A percentile compares a stretch with the other conserved stretches of the same genome.
phyloP scores from a whole-genome alignment of 805 yeast genomes.

The Nematodospora valgi region DNA sequence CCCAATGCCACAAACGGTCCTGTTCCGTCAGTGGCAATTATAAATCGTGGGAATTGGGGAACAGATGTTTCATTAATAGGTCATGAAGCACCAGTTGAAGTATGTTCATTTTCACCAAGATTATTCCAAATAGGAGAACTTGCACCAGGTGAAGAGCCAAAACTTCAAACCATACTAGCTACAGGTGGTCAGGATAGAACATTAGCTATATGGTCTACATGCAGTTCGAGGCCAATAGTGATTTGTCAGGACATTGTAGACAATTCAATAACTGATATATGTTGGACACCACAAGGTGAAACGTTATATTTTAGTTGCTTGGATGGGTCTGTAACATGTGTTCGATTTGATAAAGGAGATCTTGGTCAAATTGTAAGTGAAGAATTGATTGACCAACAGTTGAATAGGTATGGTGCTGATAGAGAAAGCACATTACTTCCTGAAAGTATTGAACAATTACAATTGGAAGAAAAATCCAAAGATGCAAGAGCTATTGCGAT shows the following conservation, averaged over 20 bases:
- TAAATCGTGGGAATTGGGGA: constrained; percentile 79
- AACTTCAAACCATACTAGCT: constrained; percentile 72
- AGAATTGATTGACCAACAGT: constrained; percentile 58
- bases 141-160: constrained; percentile 21
- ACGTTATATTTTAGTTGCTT: constrained; percentile 72
- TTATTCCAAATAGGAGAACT: constrained; percentile 42
- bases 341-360: constrained; percentile 61
- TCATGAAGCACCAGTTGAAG: constrained; percentile 84
- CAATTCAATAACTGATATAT: constrained; percentile 81
- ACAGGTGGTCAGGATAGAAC: constrained; percentile 95
- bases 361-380: constrained; percentile 74
- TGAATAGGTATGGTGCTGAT: constrained; percentile 84
- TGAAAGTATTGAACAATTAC: constrained; percentile 77
- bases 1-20: constrained; percentile 88
- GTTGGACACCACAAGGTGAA: constrained; percentile 84
- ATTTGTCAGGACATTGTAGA: constrained; percentile 73
- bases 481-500: constrained; percentile 6
- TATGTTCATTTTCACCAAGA: constrained; percentile 70
- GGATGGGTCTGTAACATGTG: constrained; percentile 76
- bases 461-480: constrained; percentile 62
- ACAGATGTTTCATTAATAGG: constrained; percentile 73
- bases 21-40: constrained; percentile 67
- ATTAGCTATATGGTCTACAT: constrained; percentile 84
- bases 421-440: constrained; percentile 82
- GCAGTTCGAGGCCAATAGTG: constrained; percentile 69